These are phyloP conservation scores for Pneumocystis carinii DNA, from an alignment of 1,139 yeast species.

Conservation along the genomic window DNA sequence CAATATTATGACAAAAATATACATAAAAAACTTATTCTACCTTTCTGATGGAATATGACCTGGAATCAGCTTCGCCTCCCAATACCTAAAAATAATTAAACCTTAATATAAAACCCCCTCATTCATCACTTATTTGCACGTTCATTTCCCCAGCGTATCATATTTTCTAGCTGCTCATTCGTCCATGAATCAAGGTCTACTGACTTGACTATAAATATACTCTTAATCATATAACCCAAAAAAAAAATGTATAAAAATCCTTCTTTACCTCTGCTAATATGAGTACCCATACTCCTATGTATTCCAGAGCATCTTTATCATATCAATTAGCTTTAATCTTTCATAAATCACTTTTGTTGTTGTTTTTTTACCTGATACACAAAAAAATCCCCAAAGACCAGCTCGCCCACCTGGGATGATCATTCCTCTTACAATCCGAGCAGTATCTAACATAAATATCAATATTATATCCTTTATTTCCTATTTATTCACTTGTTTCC, in stretches of 20 bases:
- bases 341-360: not conserved
- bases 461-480: not conserved
- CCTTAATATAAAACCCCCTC: not conserved
- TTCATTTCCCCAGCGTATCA: slow-evolving; percentile 77
- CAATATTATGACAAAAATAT: not conserved
- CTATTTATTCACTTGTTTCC: slow-evolving; percentile 35
- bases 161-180: slow-evolving; percentile 70
- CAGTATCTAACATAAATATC: slow-evolving; percentile 30
- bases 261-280: slow-evolving; percentile 35
- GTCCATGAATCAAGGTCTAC: slow-evolving; percentile 96
- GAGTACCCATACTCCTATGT: slow-evolving; percentile 91
- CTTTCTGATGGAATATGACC: slow-evolving; percentile 60
- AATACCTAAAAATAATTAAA: slow-evolving; percentile 24
- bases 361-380: slow-evolving; percentile 38
- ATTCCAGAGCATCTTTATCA: slow-evolving; percentile 69
- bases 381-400: slow-evolving; percentile 90
- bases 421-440: slow-evolving; percentile 79
- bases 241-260: not conserved
- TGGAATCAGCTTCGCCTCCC: slow-evolving; percentile 70
- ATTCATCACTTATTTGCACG: slow-evolving; percentile 44
- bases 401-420: slow-evolving; percentile 95
- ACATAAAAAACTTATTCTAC: slow-evolving; percentile 9
- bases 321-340: not conserved
- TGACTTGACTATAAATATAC: slow-evolving; percentile 43
- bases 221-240: slow-evolving; percentile 28